phyloP scores from a whole-genome alignment of 495 filamentous ascomycete genomes.

The Penicillium diatomitis region DNA sequence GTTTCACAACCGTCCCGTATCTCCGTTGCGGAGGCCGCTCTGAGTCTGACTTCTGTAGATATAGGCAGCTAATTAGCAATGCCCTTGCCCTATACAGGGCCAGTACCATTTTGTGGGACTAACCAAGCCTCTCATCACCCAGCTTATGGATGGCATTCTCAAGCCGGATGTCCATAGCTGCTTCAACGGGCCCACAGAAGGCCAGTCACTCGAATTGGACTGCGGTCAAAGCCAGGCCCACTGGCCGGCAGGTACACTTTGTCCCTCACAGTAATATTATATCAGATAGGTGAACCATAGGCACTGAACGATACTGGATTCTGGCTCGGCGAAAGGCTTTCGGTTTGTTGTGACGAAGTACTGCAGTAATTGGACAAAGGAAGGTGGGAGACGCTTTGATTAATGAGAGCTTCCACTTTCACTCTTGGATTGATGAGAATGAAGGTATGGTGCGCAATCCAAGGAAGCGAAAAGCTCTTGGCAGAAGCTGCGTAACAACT shows the following conservation, averaged over 20 bases:
- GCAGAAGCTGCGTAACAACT: constrained; percentile 29
- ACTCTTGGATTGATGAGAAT: too few species aligned
- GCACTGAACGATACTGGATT: constrained; percentile 43
- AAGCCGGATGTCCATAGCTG: constrained; percentile 44
- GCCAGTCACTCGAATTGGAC: constrained; percentile 14
- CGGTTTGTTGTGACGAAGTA: constrained; percentile 1
- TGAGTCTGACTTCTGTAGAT: constrained; percentile 58
- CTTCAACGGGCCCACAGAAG: constrained; percentile 17
- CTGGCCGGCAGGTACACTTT: constrained; percentile 29
- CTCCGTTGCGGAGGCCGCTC: constrained; percentile 66
- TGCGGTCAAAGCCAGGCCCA: constrained; percentile 31
- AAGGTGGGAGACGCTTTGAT: constrained; percentile 14
- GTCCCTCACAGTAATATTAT: constrained; percentile 22
- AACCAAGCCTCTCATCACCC: constrained; percentile 51
- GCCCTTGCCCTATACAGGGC: too few species aligned
- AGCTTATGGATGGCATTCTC: constrained; percentile 53
- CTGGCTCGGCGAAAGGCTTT: constrained; percentile 16
- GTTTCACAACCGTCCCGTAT: constrained; percentile 79
- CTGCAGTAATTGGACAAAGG: constrained; percentile 51
- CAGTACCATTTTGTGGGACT: constrained; percentile 5
- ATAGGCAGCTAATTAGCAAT: constrained; percentile 3
- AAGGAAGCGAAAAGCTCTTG: constrained; percentile 41
- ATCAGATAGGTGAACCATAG: constrained; percentile 23
- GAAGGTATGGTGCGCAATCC: constrained; percentile 3
- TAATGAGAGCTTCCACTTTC: constrained; percentile 1